Conservation (phyloP, 2,329 filamentous ascomycete genomes). For the Blastomyces parvus region DNA sequence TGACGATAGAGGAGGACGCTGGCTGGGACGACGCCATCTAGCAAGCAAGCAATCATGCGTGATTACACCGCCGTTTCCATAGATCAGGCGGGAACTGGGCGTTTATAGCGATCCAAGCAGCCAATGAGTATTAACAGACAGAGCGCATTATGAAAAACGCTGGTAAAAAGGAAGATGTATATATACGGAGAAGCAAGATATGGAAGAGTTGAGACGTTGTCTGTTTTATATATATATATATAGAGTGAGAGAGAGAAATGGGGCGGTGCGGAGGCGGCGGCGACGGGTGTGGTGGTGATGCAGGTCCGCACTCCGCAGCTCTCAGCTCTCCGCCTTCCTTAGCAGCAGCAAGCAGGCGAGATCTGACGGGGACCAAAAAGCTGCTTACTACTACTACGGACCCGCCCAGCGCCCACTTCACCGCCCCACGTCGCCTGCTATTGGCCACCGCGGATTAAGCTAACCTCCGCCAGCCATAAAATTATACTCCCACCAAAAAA, state of each 20-base stretch:
- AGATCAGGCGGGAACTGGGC: neutral
- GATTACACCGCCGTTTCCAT: constrained; percentile 20
- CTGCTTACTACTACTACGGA: no score
- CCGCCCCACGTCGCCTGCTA: neutral
- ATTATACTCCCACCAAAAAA: constrained; percentile 7
- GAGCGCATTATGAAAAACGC: neutral
- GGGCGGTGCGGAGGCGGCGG: no score
- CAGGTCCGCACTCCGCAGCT: no score
- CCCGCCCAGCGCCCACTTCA: no score
- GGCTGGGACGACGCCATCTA: constrained; percentile 34
- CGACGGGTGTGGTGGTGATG: neutral
- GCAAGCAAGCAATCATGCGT: neutral
- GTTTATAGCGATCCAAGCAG: neutral
- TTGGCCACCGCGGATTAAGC: constrained; percentile 7
- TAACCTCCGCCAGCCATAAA: neutral
- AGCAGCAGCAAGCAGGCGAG: no score
- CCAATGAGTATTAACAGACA: neutral
- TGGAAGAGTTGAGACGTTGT: neutral
- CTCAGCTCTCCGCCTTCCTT: no score
- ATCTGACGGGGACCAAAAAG: no score
- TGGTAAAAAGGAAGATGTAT: neutral
- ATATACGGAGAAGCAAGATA: neutral
- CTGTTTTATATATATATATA: neutral
- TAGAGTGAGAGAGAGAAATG: no score
- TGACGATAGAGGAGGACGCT: constrained; percentile 28